A percentile compares a stretch with the other conserved stretches of the same genome.
Conservation (phyloP, 371 early-diverging fungal species). For the Lichtheimia ornata region DNA sequence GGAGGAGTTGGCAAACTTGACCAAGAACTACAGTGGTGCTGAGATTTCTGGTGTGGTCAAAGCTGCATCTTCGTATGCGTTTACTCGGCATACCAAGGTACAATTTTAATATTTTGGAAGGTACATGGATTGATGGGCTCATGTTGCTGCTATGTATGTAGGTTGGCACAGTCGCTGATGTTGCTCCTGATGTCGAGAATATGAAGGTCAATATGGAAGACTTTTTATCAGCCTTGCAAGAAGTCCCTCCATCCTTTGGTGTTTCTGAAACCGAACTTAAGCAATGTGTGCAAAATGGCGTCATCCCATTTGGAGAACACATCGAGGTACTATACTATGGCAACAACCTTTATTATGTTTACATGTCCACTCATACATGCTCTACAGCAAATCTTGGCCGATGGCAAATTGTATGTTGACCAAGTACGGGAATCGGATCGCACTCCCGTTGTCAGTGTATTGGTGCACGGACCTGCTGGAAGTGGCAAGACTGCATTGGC, state of each 20-base stretch:
- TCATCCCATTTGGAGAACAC: slow-evolving; percentile 76
- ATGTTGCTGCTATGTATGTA: slow-evolving; percentile 1
- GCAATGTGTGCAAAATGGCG: slow-evolving; percentile 81
- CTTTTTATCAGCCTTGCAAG: slow-evolving; percentile 95
- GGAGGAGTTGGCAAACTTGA: slow-evolving; percentile 83
- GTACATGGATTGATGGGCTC: not conserved
- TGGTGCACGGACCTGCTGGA: slow-evolving; percentile 88
- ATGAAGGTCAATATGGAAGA: slow-evolving; percentile 93
- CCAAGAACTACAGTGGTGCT: slow-evolving; percentile 99
- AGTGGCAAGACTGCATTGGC: slow-evolving; percentile 98
- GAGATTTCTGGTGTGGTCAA: slow-evolving; percentile 98
- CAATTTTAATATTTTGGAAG: not conserved
- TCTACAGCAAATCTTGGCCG: slow-evolving; percentile 71
- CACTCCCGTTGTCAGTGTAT: slow-evolving; percentile 88
- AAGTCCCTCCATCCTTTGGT: slow-evolving; percentile 98
- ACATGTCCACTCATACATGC: not conserved
- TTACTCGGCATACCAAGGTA: slow-evolving; percentile 96
- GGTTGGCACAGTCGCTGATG: slow-evolving; percentile 78
- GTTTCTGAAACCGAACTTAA: slow-evolving; percentile 92
- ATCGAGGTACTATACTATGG: slow-evolving; percentile 53
- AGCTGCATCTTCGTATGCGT: slow-evolving; percentile 98
- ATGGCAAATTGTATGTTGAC: slow-evolving; percentile 83
- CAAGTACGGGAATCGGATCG: slow-evolving; percentile 82
- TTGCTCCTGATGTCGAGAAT: slow-evolving; percentile 80
- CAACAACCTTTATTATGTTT: not conserved